phyloP scores from a whole-genome alignment of 2,329 filamentous ascomycete species.

The Clarireedia hainanense region DNA sequence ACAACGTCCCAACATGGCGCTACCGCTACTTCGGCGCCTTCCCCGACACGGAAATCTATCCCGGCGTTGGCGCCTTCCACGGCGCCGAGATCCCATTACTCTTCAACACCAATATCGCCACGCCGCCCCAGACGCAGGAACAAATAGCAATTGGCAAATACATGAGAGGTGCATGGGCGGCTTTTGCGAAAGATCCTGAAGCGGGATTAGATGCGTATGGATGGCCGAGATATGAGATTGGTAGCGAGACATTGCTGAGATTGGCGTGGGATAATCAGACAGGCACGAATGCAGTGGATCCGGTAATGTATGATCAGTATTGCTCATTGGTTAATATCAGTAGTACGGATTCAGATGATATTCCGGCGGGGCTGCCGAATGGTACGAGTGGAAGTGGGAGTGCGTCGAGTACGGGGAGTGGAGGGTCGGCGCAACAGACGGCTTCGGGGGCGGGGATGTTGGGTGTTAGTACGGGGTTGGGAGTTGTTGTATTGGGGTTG shows the following conservation, averaged over 20 bases:
- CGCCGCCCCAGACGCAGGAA: constrained; percentile 17
- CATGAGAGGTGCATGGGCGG: constrained; percentile 33
- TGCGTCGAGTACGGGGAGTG: no score
- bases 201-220: constrained; percentile 29
- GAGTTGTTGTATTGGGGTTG: no score
- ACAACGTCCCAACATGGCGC: constrained; percentile 30
- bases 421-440: no score
- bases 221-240: constrained; percentile 8
- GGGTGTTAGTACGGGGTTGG: no score
- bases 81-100: constrained; percentile 29
- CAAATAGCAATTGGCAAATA: constrained; percentile 28
- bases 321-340: background rate
- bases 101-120: constrained; percentile 20
- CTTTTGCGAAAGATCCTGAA: constrained; percentile 33
- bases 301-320: background rate
- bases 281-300: constrained; percentile 4
- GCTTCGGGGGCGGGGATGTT: no score
- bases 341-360: no score
- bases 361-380: no score
- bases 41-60: constrained; percentile 27
- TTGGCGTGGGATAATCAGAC: constrained; percentile 11
- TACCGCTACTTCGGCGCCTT: constrained; percentile 34
- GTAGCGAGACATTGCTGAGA: constrained; percentile 8
- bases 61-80: constrained; percentile 32
- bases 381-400: no score